These are phyloP conservation scores for Powellomyces hirtus DNA, from an alignment of 192 early-diverging fungal genomes.

Conservation along the genomic window DNA sequence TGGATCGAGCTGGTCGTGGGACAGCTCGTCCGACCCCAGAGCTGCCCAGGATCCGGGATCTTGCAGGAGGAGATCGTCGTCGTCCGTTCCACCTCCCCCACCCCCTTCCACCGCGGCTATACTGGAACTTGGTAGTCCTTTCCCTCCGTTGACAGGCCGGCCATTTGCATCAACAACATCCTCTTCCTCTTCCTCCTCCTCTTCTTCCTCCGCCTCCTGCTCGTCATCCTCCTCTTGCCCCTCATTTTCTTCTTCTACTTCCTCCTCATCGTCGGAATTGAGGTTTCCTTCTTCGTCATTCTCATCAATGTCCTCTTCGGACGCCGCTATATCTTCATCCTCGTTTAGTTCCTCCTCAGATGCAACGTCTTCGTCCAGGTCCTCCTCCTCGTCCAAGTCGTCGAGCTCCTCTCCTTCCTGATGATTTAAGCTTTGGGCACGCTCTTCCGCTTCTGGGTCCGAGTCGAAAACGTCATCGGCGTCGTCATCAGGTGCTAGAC, in stretches of 20 bases:
- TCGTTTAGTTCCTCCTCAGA: slow-evolving; percentile 3
- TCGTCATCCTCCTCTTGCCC: too few species aligned
- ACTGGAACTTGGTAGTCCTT: slow-evolving; percentile 14
- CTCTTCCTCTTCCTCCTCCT: too few species aligned
- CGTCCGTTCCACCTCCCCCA: background rate
- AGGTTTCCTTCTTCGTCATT: background rate
- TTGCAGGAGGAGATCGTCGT: too few species aligned
- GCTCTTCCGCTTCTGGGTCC: background rate
- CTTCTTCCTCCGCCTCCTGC: too few species aligned
- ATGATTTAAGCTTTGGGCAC: too few species aligned
- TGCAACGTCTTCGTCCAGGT: background rate
- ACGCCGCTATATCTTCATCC: background rate
- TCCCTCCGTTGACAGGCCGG: background rate
- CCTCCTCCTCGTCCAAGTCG: background rate
- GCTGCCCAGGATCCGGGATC: too few species aligned
- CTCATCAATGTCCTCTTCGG: background rate
- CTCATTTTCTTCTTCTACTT: too few species aligned
- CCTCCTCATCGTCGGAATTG: background rate
- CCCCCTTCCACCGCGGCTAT: background rate
- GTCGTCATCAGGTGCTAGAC: background rate
- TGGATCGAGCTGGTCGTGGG: too few species aligned
- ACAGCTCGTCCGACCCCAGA: too few species aligned
- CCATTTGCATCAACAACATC: background rate
- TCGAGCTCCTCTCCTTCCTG: too few species aligned
- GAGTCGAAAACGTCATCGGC: background rate